Evolutionary conservation across 2,329 filamentous ascomycete species (phyloP).

Genomic region (Ilyonectria sp.): DNA sequence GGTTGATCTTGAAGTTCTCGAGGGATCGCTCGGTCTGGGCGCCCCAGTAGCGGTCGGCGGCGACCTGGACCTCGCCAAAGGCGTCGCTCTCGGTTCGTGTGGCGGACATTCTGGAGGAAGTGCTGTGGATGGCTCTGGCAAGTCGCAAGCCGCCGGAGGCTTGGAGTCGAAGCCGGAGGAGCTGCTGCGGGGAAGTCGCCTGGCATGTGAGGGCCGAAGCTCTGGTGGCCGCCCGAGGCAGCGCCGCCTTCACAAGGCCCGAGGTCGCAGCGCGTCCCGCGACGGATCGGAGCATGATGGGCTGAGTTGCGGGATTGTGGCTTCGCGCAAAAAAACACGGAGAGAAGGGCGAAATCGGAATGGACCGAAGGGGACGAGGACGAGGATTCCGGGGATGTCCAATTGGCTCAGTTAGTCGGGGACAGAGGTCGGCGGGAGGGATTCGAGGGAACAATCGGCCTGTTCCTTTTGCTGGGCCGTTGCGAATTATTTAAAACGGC

Average conservation of each 20-base stretch:
- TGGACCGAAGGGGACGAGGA: neutral
- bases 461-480: constrained; percentile 11
- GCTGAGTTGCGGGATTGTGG: constrained; percentile 16
- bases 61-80: constrained; percentile 96
- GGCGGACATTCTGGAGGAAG: constrained; percentile 64
- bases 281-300: constrained; percentile 49
- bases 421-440: constrained; percentile 18
- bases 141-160: constrained; percentile 37
- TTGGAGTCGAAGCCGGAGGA: constrained; percentile 38
- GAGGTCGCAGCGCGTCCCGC: constrained; percentile 47
- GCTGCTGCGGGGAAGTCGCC: constrained; percentile 42
- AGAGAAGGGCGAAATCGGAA: constrained; percentile 28
- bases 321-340: neutral
- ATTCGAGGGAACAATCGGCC: constrained; percentile 10
- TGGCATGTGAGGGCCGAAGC: constrained; percentile 44
- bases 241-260: constrained; percentile 42
- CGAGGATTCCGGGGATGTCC: constrained; percentile 14
- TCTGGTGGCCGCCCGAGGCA: constrained; percentile 46
- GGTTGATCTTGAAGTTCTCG: constrained; percentile 99
- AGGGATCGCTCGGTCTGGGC: constrained; percentile 97
- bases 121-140: constrained; percentile 58
- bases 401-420: constrained; percentile 30
- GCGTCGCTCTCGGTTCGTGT: constrained; percentile 95
- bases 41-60: constrained; percentile 96
- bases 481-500: constrained; percentile 6